Evolutionary conservation across 1,139 yeast genomes (phyloP).

Genomic region (Pichia kudriavzevii): DNA sequence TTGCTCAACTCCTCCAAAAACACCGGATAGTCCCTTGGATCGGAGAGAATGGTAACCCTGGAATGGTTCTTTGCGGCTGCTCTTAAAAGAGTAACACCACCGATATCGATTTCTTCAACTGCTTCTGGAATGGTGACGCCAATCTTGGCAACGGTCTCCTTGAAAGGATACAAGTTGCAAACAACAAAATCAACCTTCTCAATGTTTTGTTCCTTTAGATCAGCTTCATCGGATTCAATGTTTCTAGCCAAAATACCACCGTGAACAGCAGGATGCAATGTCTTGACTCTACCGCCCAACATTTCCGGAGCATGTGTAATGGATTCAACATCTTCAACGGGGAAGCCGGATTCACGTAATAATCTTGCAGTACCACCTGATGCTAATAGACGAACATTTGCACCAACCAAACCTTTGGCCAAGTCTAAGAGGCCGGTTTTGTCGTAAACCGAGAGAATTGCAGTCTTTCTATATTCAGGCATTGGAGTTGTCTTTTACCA

Average conservation of each 20-base stretch:
- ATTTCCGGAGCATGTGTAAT: conserved; percentile 98
- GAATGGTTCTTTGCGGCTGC: conserved; percentile 99
- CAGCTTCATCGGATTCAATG: conserved; percentile 82
- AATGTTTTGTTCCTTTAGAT: conserved; percentile 78
- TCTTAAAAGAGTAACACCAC: conserved; percentile 93
- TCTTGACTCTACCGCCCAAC: conserved; percentile 97
- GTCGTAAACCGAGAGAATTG: conserved; percentile 93
- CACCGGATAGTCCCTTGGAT: conserved; percentile 84
- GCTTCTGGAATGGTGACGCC: conserved; percentile 96
- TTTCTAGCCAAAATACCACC: conserved; percentile 97
- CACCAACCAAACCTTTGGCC: conserved; percentile 86
- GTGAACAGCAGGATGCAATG: conserved; percentile 97
- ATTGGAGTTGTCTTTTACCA: conserved; percentile 13
- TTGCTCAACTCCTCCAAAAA: conserved; percentile 66
- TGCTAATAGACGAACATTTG: conserved; percentile 85
- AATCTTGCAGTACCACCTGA: conserved; percentile 96
- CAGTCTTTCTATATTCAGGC: conserved; percentile 56
- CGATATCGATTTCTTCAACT: conserved; percentile 96
- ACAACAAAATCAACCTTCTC: conserved; percentile 95
- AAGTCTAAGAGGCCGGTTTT: conserved; percentile 93
- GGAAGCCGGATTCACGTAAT: conserved; percentile 96
- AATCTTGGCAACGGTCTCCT: conserved; percentile 91
- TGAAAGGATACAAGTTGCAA: conserved; percentile 96
- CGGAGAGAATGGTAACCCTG: conserved; percentile 89
- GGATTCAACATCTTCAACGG: conserved; percentile 89